Conservation (phyloP, 495 filamentous ascomycete genomes). For the Neurospora sp. region DNA sequence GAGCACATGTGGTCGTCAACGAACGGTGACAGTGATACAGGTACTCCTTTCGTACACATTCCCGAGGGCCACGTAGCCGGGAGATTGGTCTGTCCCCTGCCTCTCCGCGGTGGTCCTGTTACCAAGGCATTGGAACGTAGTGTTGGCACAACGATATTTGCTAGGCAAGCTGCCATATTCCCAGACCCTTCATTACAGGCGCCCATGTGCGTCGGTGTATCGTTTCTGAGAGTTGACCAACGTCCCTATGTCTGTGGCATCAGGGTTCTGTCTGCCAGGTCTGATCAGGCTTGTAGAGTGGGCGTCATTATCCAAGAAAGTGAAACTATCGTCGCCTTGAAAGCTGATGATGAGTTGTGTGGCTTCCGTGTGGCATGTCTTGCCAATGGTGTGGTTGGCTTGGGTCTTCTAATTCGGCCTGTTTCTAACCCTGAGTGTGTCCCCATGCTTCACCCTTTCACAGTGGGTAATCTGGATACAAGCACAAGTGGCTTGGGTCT, state of each 20-base stretch:
- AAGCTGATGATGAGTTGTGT: background rate
- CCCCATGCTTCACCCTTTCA: background rate
- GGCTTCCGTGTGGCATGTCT: background rate
- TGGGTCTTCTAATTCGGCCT: background rate
- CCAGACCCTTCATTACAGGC: background rate
- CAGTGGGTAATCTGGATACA: background rate
- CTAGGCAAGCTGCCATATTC: background rate
- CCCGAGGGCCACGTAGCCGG: background rate
- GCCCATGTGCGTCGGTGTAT: background rate
- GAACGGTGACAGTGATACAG: background rate
- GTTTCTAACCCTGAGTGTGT: background rate
- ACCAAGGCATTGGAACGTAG: background rate
- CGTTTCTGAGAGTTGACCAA: background rate
- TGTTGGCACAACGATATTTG: background rate
- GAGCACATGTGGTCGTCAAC: background rate
- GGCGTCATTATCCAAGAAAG: background rate
- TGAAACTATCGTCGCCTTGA: background rate
- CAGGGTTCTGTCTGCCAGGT: background rate
- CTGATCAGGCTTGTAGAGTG: background rate
- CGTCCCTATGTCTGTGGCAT: background rate
- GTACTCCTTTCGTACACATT: background rate
- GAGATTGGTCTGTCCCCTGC: background rate
- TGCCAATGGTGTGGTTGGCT: background rate
- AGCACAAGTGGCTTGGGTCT: background rate
- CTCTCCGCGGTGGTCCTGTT: background rate